Evolutionary conservation across 2,329 filamentous ascomycete species (phyloP).

Genomic region (Chaetomium sp.): DNA sequence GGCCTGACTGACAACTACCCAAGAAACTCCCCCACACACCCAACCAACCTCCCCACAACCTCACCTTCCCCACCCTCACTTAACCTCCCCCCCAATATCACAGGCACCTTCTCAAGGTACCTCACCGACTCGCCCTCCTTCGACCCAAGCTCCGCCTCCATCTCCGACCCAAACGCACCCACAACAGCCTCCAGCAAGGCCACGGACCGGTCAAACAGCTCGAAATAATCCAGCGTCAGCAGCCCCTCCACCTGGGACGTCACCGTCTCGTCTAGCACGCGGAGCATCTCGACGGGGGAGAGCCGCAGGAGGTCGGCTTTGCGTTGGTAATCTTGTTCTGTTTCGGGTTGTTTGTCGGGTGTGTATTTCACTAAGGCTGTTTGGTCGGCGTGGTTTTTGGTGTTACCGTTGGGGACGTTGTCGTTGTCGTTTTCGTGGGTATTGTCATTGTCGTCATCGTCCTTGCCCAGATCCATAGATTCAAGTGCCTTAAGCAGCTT

Average conservation of each 20-base stretch:
- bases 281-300: slow-evolving; percentile 22
- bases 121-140: neutral
- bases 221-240: slow-evolving; percentile 24
- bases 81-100: no score
- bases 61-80: no score
- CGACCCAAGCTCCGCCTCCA: neutral
- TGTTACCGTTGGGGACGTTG: no score
- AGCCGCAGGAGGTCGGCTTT: slow-evolving; percentile 13
- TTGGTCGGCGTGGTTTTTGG: no score
- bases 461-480: neutral
- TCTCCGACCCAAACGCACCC: slow-evolving; percentile 1
- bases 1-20: no score
- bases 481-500: neutral
- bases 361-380: no score
- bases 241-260: slow-evolving; percentile 20
- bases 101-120: neutral
- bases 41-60: no score
- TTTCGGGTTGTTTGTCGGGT: neutral
- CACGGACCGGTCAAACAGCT: slow-evolving; percentile 19
- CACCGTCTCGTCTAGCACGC: slow-evolving; percentile 21
- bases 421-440: no score
- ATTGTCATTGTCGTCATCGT: neutral
- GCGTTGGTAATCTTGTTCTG: neutral
- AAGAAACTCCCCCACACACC: no score
- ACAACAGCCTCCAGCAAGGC: slow-evolving; percentile 13